A percentile compares a stretch with the other conserved stretches of the same genome.
These are phyloP conservation scores for Raddia distichophylla DNA, from an alignment of 176 grass and related monocot species.

Conservation along the genomic window DNA sequence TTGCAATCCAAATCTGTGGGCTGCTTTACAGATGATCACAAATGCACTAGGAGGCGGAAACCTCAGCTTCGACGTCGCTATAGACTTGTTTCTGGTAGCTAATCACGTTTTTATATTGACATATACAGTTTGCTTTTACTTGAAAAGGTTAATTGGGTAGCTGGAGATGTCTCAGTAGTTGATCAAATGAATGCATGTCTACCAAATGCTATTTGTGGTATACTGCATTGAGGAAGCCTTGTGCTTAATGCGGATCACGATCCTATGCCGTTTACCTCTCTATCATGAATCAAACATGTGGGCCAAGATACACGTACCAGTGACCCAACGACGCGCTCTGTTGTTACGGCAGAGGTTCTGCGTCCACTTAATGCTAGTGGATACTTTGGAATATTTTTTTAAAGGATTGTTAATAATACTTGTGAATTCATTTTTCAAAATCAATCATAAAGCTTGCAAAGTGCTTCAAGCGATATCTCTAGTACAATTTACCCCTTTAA, in stretches of 20 bases:
- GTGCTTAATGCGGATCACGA: background rate
- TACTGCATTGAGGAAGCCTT: background rate
- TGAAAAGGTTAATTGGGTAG: background rate
- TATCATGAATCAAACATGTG: too few species aligned
- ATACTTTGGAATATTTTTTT: background rate
- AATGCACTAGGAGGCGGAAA: background rate
- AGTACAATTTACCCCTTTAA: slow-evolving; percentile 34
- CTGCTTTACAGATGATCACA: slow-evolving; percentile 19
- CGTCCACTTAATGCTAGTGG: background rate
- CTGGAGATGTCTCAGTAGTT: background rate
- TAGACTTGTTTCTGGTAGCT: background rate
- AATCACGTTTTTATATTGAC: background rate
- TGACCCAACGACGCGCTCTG: too few species aligned
- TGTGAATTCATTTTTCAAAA: slow-evolving; percentile 42
- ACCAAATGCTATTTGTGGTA: background rate
- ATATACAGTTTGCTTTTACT: background rate
- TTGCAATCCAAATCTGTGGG: background rate
- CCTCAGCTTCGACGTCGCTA: background rate
- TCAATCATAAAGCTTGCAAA: slow-evolving; percentile 27
- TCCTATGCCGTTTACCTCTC: too few species aligned
- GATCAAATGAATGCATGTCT: background rate
- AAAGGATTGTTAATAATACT: background rate
- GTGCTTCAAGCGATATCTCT: slow-evolving; percentile 42
- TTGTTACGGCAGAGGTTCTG: too few species aligned
- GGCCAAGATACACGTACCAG: too few species aligned